These are phyloP conservation scores for Gracilaria caudata DNA, from an alignment of 23 red algal species.

Conservation along the genomic window DNA sequence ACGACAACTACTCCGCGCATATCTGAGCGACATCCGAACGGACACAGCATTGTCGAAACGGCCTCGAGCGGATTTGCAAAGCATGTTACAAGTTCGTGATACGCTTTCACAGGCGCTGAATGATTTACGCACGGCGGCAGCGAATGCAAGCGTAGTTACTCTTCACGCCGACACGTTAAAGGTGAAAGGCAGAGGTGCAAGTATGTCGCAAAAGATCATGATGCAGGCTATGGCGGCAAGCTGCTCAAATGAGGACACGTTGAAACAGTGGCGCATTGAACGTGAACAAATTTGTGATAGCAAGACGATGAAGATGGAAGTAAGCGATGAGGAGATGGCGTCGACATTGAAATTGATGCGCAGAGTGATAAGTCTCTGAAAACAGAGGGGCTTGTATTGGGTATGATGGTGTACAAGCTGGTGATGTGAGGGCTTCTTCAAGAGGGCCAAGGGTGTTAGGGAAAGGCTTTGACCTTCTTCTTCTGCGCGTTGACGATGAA, in stretches of 20 bases:
- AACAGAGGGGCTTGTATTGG: conserved; percentile 18
- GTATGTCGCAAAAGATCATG: conserved; percentile 22
- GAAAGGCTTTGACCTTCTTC: conserved; percentile 78
- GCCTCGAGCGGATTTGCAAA: background rate
- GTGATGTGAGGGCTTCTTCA: background rate
- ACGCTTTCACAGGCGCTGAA: conserved; percentile 26
- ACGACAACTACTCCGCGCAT: conserved; percentile 2
- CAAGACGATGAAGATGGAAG: background rate
- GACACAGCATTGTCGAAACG: background rate
- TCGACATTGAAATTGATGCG: conserved; percentile 16
- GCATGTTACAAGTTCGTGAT: background rate
- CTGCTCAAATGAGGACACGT: background rate
- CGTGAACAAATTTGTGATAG: conserved; percentile 13
- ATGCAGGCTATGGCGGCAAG: conserved; percentile 28
- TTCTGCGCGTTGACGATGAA: conserved; percentile 74
- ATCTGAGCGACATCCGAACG: background rate
- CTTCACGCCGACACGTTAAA: conserved; percentile 35
- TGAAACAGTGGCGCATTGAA: conserved; percentile 18
- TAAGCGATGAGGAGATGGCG: conserved; percentile 2
- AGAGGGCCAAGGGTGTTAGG: conserved; percentile 4
- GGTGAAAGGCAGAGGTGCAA: conserved; percentile 26
- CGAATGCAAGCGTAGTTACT: conserved; percentile 38
- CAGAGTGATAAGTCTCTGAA: conserved; percentile 10
- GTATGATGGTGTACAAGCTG: background rate
- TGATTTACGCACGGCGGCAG: conserved; percentile 31